phyloP scores from a whole-genome alignment of 768 basidiomycete genomes.

The Calvatia gigantea region DNA sequence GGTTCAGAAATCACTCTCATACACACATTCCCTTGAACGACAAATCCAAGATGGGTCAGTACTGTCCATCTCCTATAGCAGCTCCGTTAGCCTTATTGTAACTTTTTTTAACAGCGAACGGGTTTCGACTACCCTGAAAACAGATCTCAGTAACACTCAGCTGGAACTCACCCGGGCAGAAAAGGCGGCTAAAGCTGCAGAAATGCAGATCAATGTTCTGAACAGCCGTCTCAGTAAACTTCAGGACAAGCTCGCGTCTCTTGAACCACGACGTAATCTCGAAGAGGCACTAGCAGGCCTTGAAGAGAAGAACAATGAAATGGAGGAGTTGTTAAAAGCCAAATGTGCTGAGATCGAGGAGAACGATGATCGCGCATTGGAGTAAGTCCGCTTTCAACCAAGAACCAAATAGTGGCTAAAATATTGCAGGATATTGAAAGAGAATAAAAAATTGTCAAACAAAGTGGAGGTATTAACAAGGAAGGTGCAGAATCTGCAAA shows the following conservation, averaged over 20 bases:
- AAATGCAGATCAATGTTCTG: conserved; percentile 64
- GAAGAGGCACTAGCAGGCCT: conserved; percentile 54
- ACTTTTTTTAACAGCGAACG: conserved; percentile 39
- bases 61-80: neutral
- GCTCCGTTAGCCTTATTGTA: neutral
- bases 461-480: conserved; percentile 72
- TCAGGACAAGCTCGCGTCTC: conserved; percentile 49
- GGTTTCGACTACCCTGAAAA: conserved; percentile 33
- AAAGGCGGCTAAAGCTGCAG: conserved; percentile 55
- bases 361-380: conserved; percentile 77
- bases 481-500: conserved; percentile 70
- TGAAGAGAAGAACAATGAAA: conserved; percentile 67
- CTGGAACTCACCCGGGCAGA: conserved; percentile 49
- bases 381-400: conserved; percentile 43
- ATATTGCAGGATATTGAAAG: conserved; percentile 61
- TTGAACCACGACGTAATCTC: conserved; percentile 53
- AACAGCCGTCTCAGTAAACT: conserved; percentile 54
- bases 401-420: conserved; percentile 10
- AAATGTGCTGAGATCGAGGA: conserved; percentile 82
- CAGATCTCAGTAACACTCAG: conserved; percentile 37
- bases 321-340: conserved; percentile 65
- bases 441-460: conserved; percentile 69
- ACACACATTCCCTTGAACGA: conserved; percentile 59
- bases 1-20: conserved; percentile 57
- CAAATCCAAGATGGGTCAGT: conserved; percentile 61